phyloP scores from a whole-genome alignment of 2,329 filamentous ascomycete species.

The Diaporthe sp. region DNA sequence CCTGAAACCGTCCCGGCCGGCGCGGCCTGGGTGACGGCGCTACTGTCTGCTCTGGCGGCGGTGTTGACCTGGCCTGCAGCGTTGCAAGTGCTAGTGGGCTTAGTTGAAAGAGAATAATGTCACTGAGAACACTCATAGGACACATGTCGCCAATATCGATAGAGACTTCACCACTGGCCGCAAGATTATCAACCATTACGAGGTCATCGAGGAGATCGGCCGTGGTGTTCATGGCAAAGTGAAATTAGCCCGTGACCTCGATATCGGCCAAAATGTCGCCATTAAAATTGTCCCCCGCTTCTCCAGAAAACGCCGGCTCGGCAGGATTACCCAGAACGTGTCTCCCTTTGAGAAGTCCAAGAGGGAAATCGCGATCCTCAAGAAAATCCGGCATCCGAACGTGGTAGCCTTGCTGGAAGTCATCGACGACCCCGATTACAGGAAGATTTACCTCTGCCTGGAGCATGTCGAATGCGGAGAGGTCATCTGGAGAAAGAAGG shows the following conservation, averaged over 20 bases:
- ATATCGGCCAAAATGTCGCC: conserved; percentile 83
- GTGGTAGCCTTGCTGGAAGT: conserved; percentile 96
- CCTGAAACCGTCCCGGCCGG: conserved; percentile 2
- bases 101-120: not conserved
- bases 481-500: conserved; percentile 93
- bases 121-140: conserved; percentile 63
- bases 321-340: conserved; percentile 75
- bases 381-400: conserved; percentile 98
- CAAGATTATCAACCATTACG: conserved; percentile 98
- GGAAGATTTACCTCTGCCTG: conserved; percentile 98
- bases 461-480: conserved; percentile 96
- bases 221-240: conserved; percentile 98
- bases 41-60: not conserved
- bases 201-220: conserved; percentile 95
- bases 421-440: conserved; percentile 94
- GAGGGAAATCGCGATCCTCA: conserved; percentile 96
- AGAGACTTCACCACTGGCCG: conserved; percentile 89
- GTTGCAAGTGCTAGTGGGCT: not conserved
- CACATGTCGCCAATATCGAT: conserved; percentile 91
- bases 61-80: not conserved
- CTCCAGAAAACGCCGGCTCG: conserved; percentile 92
- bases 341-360: conserved; percentile 85
- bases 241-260: conserved; percentile 87
- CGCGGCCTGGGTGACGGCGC: not conserved
- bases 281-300: conserved; percentile 99